phyloP scores from a whole-genome alignment of 495 filamentous ascomycete species.

The Penicillium soppii region DNA sequence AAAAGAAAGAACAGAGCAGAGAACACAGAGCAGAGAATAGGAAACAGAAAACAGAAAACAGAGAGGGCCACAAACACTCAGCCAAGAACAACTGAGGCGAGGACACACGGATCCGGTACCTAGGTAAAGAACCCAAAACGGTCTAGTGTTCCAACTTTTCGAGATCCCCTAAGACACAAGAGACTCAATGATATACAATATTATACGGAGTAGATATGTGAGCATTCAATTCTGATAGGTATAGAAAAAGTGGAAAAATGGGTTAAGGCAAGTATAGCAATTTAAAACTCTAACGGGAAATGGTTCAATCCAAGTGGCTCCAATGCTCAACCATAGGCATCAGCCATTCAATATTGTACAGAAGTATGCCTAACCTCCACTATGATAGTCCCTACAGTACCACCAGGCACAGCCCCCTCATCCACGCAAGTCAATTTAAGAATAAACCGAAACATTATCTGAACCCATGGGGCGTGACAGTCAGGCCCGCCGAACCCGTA shows the following conservation, averaged over 20 bases:
- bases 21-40: not conserved
- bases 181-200: too few species aligned
- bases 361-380: too few species aligned
- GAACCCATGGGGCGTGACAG: too few species aligned
- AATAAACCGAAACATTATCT: not conserved
- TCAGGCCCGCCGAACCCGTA: too few species aligned
- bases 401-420: not conserved
- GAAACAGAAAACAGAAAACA: not conserved
- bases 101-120: slow-evolving; percentile 1
- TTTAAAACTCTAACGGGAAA: not conserved
- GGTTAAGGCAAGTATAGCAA: not conserved
- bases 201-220: too few species aligned
- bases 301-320: not conserved
- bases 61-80: not conserved
- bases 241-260: not conserved
- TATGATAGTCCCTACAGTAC: not conserved
- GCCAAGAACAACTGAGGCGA: slow-evolving; percentile 2
- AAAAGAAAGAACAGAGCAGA: not conserved
- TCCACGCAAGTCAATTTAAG: not conserved
- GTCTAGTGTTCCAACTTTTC: slow-evolving; percentile 2
- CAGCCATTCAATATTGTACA: too few species aligned
- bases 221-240: too few species aligned
- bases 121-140: slow-evolving; percentile 6
- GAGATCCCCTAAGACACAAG: not conserved
- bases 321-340: too few species aligned